Evolutionary conservation across 73 alveolate species (phyloP).

Genomic region (Breviolum minutum): DNA sequence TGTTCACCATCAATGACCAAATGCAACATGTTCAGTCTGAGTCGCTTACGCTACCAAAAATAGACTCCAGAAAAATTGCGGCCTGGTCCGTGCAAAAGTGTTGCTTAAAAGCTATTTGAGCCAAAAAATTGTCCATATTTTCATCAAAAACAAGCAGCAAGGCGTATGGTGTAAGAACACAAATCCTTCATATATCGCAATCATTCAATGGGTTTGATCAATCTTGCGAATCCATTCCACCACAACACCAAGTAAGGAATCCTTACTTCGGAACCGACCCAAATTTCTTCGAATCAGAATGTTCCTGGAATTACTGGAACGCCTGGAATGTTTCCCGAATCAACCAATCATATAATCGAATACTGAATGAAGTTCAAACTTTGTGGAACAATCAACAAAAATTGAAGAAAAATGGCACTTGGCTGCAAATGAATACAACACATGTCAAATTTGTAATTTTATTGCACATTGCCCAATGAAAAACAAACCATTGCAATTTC

Average conservation of each 20-base stretch:
- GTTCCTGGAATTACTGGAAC: neutral
- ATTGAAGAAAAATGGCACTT: too few species aligned
- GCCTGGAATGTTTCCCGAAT: too few species aligned
- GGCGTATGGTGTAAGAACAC: neutral
- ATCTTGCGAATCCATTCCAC: too few species aligned
- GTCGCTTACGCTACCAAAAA: neutral
- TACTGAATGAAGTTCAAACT: too few species aligned
- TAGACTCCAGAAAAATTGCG: conserved; percentile 4
- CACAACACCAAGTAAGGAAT: too few species aligned
- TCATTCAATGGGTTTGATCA: too few species aligned
- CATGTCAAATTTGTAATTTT: too few species aligned
- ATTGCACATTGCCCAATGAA: too few species aligned
- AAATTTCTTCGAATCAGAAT: neutral
- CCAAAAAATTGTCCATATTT: neutral
- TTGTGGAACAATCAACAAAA: too few species aligned
- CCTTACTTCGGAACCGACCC: neutral
- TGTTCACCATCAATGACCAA: neutral
- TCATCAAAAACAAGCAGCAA: neutral
- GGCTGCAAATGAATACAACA: too few species aligned
- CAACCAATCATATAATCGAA: too few species aligned
- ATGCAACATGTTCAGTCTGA: neutral
- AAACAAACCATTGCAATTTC: too few species aligned
- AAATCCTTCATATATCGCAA: neutral
- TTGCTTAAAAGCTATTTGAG: neutral
- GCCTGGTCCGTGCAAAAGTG: conserved; percentile 6